A percentile compares a stretch with the other conserved stretches of the same genome.
Conservation (phyloP, 208 protist species). For the Zelonia costaricensis region DNA sequence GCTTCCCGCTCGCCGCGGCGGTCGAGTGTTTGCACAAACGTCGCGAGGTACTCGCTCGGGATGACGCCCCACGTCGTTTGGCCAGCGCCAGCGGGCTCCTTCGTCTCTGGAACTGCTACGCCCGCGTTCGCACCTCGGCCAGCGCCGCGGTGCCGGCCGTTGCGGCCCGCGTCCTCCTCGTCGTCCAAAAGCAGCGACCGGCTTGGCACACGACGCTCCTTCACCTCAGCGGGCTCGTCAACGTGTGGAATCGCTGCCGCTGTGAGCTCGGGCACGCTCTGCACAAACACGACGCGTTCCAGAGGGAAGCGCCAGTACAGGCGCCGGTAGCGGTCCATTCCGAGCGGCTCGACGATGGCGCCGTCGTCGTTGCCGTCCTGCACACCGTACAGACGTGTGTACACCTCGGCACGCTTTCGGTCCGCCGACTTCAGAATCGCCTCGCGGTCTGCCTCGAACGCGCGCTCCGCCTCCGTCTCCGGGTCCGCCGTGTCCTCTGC, state of each 20-base stretch:
- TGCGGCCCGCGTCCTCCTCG: constrained; percentile 25
- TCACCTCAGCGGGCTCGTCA: constrained; percentile 40
- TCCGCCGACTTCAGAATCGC: constrained; percentile 39
- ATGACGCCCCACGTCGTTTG: constrained; percentile 75
- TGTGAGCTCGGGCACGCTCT: constrained; percentile 47
- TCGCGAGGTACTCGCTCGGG: constrained; percentile 45
- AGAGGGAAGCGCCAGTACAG: constrained; percentile 90
- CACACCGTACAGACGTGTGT: constrained; percentile 29
- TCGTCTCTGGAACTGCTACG: background rate
- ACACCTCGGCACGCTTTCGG: constrained; percentile 38
- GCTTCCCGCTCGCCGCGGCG: constrained; percentile 67
- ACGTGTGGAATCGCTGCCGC: constrained; percentile 32
- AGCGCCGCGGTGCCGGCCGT: background rate
- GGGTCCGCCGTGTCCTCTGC: constrained; percentile 1
- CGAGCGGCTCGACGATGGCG: constrained; percentile 65
- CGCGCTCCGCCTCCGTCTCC: background rate
- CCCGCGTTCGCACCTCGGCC: background rate
- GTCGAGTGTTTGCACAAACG: constrained; percentile 71
- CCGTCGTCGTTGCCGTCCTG: constrained; percentile 62
- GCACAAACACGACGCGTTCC: constrained; percentile 65
- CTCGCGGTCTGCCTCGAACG: constrained; percentile 38
- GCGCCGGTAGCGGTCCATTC: constrained; percentile 84
- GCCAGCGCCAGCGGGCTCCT: background rate
- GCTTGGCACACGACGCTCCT: background rate
- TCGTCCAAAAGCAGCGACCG: constrained; percentile 47